These are phyloP conservation scores for Achaetomiella virescens DNA, from an alignment of 495 filamentous ascomycete genomes.

Conservation along the genomic window DNA sequence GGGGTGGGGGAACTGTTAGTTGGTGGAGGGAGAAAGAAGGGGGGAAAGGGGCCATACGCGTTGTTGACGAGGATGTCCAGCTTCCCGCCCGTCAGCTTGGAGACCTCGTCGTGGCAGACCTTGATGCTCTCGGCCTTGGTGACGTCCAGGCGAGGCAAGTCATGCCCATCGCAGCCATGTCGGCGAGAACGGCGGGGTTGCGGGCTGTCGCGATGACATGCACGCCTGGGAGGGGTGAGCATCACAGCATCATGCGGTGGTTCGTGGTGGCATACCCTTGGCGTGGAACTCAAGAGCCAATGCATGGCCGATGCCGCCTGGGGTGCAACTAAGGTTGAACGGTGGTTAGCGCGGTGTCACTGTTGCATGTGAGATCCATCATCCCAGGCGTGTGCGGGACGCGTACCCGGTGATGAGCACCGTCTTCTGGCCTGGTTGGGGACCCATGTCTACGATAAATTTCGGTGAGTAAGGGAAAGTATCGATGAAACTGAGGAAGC, in stretches of 20 bases:
- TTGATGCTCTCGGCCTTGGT: conserved; percentile 46
- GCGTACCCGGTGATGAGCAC: conserved; percentile 47
- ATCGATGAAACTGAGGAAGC: neutral
- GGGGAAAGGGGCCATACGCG: conserved; percentile 35
- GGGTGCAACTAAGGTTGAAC: conserved; percentile 38
- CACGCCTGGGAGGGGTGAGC: conserved; percentile 30
- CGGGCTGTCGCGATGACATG: conserved; percentile 52
- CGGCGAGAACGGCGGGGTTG: conserved; percentile 38
- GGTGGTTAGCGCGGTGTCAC: neutral
- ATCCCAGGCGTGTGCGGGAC: neutral
- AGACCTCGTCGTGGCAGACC: conserved; percentile 40
- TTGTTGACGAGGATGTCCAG: conserved; percentile 67
- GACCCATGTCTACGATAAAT: conserved; percentile 14
- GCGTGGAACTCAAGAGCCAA: conserved; percentile 45
- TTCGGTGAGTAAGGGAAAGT: neutral
- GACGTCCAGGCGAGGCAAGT: conserved; percentile 46
- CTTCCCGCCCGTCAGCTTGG: conserved; percentile 46
- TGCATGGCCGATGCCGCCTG: conserved; percentile 49
- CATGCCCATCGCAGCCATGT: conserved; percentile 43
- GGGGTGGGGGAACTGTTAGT: neutral
- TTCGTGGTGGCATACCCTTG: conserved; percentile 28
- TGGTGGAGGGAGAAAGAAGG: neutral
- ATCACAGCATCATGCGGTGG: neutral
- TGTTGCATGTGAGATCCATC: neutral
- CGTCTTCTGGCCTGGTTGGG: conserved; percentile 39